Base-by-base conservation (phyloP, 2,329 filamentous ascomycete species). In the Penicillium sp. region DNA sequence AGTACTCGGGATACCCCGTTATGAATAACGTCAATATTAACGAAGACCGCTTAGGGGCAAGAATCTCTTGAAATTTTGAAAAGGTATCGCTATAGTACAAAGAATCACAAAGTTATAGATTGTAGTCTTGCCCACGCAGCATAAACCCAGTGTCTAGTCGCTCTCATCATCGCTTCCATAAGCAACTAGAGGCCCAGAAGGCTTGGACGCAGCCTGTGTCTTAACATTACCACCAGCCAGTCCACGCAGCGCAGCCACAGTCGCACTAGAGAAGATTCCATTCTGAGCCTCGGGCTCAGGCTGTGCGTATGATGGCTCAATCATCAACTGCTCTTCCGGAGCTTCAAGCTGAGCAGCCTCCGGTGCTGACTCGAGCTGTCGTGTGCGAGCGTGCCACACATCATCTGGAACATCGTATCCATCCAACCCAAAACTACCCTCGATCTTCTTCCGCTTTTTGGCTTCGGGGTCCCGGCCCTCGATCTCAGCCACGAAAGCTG, bases 361-460 rank as follows among this genome's bases (percentile, higher is more conserved):
- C 55, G 77, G 78, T 59, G 86, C 81, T 65, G 89, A 80, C 68
- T 90, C 86, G 27, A 87, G 73, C 62, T 89, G 87, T 64, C 86
- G 84, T 35, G 93, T 91, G 47, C 90, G 83, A 0, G 92, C 90
- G 75, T 93, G 96, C 84, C 96, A 96, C 26, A 99, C 87, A 61
- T 95, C 89, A 71, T 99, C 95, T 0, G 93, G 93, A 1, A 93
- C 93, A 69, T 98, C 91, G 72, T 97, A 98, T 1, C 93, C 93
- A 53, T 93, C 84, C 46, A 99, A 75, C 0, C 93, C 93, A 70
- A 96, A 98, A 22, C 85, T 88, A 49, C 91, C 92, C 73, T 97
- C 91, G 26, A 96, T 86, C 76, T 91, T 96, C 74, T 93, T 86
- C 68, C 93, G 83, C 79, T 97, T 98, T 70, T 87, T 84, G 41